Evolutionary conservation across 495 filamentous ascomycete genomes (phyloP).

Genomic region (Talaromyces proteolyticus): DNA sequence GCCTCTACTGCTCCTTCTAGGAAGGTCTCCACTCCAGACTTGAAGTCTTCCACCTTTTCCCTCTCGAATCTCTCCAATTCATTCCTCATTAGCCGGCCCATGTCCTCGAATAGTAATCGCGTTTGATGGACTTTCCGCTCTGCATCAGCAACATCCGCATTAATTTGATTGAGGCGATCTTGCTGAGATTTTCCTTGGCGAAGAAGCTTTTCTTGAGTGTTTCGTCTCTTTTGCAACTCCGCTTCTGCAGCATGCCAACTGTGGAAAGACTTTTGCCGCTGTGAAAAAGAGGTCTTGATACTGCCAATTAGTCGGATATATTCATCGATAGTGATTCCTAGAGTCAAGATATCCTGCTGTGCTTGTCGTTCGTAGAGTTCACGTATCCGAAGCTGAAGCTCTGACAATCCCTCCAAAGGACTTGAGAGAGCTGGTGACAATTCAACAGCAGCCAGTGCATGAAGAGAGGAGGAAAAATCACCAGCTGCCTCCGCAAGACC

Average conservation of each 20-base stretch:
- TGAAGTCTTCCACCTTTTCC: slow-evolving; percentile 99
- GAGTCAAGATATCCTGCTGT: slow-evolving; percentile 91
- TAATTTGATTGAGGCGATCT: slow-evolving; percentile 84
- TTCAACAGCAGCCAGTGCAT: slow-evolving; percentile 82
- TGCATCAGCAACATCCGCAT: slow-evolving; percentile 87
- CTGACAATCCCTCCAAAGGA: slow-evolving; percentile 83
- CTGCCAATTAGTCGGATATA: slow-evolving; percentile 94
- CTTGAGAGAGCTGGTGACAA: slow-evolving; percentile 82
- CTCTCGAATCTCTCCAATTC: slow-evolving; percentile 93
- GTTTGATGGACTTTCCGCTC: slow-evolving; percentile 92
- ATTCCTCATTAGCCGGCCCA: slow-evolving; percentile 85
- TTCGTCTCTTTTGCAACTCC: slow-evolving; percentile 80
- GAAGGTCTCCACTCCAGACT: slow-evolving; percentile 95
- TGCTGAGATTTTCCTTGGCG: slow-evolving; percentile 92
- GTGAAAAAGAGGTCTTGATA: slow-evolving; percentile 84
- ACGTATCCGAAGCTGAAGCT: slow-evolving; percentile 86
- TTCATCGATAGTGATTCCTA: slow-evolving; percentile 96
- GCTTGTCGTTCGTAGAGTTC: slow-evolving; percentile 96
- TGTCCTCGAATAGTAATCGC: slow-evolving; percentile 88
- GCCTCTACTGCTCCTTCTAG: slow-evolving; percentile 94
- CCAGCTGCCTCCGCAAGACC: slow-evolving; percentile 86
- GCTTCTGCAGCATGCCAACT: slow-evolving; percentile 85
- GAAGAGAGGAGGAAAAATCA: slow-evolving; percentile 88
- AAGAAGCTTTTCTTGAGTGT: slow-evolving; percentile 84
- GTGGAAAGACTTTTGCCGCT: slow-evolving; percentile 92